Base-by-base conservation (phyloP, 1,284 basidiomycete species). In the Nidula niveotomentosa region DNA sequence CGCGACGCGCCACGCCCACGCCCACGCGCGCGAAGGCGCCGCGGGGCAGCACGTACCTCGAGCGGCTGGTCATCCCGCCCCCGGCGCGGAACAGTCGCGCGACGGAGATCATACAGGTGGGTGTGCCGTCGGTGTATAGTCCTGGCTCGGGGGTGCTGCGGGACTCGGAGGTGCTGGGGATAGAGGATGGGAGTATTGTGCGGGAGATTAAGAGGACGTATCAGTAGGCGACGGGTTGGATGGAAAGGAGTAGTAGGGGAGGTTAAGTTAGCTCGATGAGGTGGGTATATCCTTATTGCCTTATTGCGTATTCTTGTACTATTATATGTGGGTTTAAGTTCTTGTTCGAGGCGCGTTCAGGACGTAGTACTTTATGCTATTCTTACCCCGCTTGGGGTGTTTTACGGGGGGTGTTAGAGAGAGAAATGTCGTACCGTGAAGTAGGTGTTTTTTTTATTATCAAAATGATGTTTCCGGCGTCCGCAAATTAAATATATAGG, bases 1-100 rank as follows among this genome's bases (percentile, higher is more conserved):
- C 75, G 3, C 67, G 65, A 51, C 69, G 65, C 54, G 61, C 55
- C 4, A 77, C 75, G 30, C 78, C 74, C 5, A 57, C 61, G 8
- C 70, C 71, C 9, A 64, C 64, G 3, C 65, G 49, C 23, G 54
- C 62, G 6, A 48, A 49, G 12, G 54, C 53, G 13, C 57, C 62
- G 18, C 64, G 65, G 44, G 67, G 59, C 8, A 72, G 70, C 56
- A 57, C 73, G 51, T 64, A 66, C 53, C 61, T 74, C 34, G 63
- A 67, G 55, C 66, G 66, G 10, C 68, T 74, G 48, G 57, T 68
- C 39, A 69, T 71, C 47, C 68, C 70, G 6, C 57, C 54, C 13
- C 57, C 62, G 3, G 60, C 59, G 52, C 56, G 56, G 12, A 59
- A 56, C 37, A 58, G 23, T 4, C 23, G 23, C 23, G 23, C 23